phyloP scores from a whole-genome alignment of 2,329 filamentous ascomycete genomes.

The Didymellaceae sp. region DNA sequence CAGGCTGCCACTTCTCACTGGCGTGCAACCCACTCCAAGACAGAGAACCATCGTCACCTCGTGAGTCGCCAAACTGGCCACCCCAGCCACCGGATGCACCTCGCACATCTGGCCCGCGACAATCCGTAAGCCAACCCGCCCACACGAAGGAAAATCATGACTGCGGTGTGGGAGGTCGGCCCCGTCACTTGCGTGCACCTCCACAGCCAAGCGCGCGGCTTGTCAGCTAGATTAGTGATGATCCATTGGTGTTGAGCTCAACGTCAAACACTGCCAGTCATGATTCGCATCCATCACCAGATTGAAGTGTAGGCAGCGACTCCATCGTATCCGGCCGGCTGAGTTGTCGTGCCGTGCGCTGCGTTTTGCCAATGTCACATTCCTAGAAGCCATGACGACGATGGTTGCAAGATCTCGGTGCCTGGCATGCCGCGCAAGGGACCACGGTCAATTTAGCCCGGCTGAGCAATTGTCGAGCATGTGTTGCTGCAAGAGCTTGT shows the following conservation, averaged over 20 bases:
- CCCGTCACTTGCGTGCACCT: constrained; percentile 19
- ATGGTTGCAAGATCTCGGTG: constrained; percentile 4
- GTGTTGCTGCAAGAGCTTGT: constrained; percentile 3
- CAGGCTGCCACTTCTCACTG: constrained; percentile 16
- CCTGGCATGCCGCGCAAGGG: constrained; percentile 14
- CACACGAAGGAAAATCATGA: constrained; percentile 16
- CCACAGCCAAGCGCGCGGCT: constrained; percentile 19
- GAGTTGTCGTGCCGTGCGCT: constrained; percentile 8
- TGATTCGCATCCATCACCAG: constrained; percentile 3
- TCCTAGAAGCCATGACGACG: constrained; percentile 9
- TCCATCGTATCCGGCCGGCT: constrained; percentile 1
- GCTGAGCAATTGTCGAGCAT: neutral
- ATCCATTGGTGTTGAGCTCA: constrained; percentile 17
- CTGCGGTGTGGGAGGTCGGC: constrained; percentile 13
- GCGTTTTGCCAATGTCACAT: constrained; percentile 12
- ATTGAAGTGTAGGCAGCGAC: constrained; percentile 3
- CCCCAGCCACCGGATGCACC: constrained; percentile 23
- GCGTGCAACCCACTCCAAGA: constrained; percentile 19
- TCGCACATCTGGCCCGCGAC: constrained; percentile 22
- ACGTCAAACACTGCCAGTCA: constrained; percentile 18
- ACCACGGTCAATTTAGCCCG: neutral
- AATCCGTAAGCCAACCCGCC: constrained; percentile 28
- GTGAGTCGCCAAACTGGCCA: constrained; percentile 22
- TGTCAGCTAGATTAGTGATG: constrained; percentile 2
- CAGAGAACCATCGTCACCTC: constrained; percentile 26